These are phyloP conservation scores for Polyporus tsugae DNA, from an alignment of 1,284 basidiomycete species.

Conservation along the genomic window DNA sequence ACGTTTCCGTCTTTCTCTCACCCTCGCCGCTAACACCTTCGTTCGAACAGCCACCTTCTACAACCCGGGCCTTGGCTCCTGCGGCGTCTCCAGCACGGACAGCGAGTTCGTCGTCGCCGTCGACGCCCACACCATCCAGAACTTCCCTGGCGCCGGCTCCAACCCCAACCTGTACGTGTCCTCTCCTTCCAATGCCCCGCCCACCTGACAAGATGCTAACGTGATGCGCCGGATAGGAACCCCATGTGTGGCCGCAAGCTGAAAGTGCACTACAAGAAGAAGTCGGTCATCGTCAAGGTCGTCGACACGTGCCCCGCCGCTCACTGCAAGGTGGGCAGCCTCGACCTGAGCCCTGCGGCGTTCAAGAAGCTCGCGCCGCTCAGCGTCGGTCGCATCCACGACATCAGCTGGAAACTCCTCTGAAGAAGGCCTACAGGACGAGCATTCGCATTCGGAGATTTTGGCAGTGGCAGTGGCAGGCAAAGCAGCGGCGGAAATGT, in stretches of 20 bases:
- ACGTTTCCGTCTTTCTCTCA: neutral
- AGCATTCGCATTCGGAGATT: no score
- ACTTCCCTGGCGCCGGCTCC: conserved; percentile 29
- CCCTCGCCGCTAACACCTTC: conserved; percentile 1
- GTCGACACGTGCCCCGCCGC: conserved; percentile 50
- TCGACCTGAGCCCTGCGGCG: conserved; percentile 52
- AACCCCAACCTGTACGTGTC: conserved; percentile 30
- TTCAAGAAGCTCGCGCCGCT: conserved; percentile 49
- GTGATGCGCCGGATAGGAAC: conserved; percentile 32
- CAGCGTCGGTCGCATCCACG: conserved; percentile 32
- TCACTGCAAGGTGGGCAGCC: conserved; percentile 45
- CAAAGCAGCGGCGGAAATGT: no score
- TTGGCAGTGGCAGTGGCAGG: no score
- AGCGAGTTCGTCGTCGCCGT: conserved; percentile 34
- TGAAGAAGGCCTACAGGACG: no score
- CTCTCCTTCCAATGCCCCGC: neutral
- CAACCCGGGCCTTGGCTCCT: conserved; percentile 31
- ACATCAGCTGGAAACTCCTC: conserved; percentile 32
- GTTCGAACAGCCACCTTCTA: conserved; percentile 28
- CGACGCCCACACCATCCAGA: conserved; percentile 24
- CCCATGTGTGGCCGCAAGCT: conserved; percentile 46
- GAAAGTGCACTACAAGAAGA: conserved; percentile 39
- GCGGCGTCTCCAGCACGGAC: conserved; percentile 31
- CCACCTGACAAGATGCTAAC: neutral
- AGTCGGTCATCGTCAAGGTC: conserved; percentile 48